Evolutionary conservation across 2,329 filamentous ascomycete genomes (phyloP).

Genomic region (Xylariaceae sp.): DNA sequence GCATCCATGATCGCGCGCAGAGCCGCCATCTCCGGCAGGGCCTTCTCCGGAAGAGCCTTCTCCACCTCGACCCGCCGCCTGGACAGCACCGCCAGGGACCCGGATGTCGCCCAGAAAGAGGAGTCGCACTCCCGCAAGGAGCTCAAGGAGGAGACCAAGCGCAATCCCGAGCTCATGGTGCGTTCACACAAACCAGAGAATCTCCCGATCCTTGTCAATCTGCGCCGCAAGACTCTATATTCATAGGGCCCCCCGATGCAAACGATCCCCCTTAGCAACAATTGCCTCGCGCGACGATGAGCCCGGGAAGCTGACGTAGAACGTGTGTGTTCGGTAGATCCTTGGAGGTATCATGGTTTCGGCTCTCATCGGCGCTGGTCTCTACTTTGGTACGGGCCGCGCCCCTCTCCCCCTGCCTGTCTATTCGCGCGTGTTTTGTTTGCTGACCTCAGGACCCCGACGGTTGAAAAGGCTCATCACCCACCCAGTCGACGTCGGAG

Average conservation of each 20-base stretch:
- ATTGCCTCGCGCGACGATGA: background rate
- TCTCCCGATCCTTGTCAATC: background rate
- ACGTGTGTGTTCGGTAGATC: conserved; percentile 57
- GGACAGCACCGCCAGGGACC: too few relatives aligned
- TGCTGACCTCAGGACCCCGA: too few relatives aligned
- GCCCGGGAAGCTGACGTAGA: conserved; percentile 11
- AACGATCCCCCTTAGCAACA: too few relatives aligned
- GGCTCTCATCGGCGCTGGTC: conserved; percentile 81
- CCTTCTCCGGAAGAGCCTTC: too few relatives aligned
- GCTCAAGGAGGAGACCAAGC: conserved; percentile 52
- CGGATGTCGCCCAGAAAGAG: too few relatives aligned
- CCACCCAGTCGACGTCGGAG: conserved; percentile 80
- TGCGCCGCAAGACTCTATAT: background rate
- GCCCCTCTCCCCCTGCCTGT: conserved; percentile 2
- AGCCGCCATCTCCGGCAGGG: conserved; percentile 21
- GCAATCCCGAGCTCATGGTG: conserved; percentile 41
- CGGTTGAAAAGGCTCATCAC: conserved; percentile 56
- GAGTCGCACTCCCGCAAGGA: conserved; percentile 29
- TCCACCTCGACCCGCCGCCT: conserved; percentile 46
- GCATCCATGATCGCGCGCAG: conserved; percentile 50
- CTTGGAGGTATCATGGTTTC: conserved; percentile 86
- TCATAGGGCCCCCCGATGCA: background rate
- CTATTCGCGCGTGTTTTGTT: too few relatives aligned
- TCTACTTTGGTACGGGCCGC: conserved; percentile 64
- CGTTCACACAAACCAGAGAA: conserved; percentile 19